Base-by-base conservation (phyloP, 202 grass and related monocot genomes). In the Hordeum pubiflorum region DNA sequence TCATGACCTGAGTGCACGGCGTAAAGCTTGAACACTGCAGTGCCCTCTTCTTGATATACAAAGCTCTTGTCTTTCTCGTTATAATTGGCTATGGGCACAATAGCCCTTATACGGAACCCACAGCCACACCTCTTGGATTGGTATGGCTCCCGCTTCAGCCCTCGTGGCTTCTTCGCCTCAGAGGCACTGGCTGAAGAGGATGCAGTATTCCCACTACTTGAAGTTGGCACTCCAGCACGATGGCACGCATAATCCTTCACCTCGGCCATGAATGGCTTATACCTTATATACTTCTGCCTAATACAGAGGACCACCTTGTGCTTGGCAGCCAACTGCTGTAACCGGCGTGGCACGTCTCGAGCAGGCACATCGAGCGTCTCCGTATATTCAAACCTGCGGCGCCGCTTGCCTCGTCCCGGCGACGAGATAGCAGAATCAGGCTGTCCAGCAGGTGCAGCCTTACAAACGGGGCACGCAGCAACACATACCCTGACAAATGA, bases 161-260 rank as follows among this genome's bases (percentile, higher is more conserved):
- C 92, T 12, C 82, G 86, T 2, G 85, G 34, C 77, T 93, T 99
- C 91, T 93, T 99, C 37, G 84, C 90, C 3, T 88, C 91, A 0
- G 69, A 79, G 27, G 84, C 56, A 63, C 39, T 85, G 13, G 86
- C 78, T 34, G 82, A 78, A 41, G 87, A 57, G 32, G 92, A 85
- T 0, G 55, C 52, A 40, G 56, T 72, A 54, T 10, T 89, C 15
- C 74, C 76, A n/a, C 62, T 68, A 58, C 72, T 87, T 52, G 95
- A 91, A 17, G 90, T 91, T 6, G 96, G 96, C 75, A 89, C 83
- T 54, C 96, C 96, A 56, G 96, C 96, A 56, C 96, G 92, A 33
- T 99, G 92, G 77, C 96, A 99, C 0, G 96, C 96, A 81, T 99
- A 99, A 89, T 99, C 96, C 81, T 99, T 99, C 59, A 99, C 96